phyloP scores from a whole-genome alignment of 2,329 filamentous ascomycete species.

The Blastomyces gilchristii region DNA sequence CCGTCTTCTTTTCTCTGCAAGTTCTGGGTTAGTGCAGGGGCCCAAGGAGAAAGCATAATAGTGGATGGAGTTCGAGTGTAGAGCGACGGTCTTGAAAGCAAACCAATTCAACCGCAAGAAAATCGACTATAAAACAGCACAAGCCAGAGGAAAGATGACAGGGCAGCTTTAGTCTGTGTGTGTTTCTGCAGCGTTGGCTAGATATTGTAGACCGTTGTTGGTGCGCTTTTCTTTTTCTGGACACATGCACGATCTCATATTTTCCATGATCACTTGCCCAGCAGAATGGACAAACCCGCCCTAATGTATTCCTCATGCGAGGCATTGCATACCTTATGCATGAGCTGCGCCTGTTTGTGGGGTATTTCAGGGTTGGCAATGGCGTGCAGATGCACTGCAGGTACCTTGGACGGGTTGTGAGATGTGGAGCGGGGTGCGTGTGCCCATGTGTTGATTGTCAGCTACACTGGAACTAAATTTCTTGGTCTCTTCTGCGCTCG shows the following conservation, averaged over 20 bases:
- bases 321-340: background rate
- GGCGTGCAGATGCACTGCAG: constrained; percentile 1
- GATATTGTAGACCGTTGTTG: background rate
- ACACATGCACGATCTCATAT: background rate
- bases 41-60: background rate
- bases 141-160: background rate
- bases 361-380: background rate
- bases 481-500: background rate
- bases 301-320: background rate
- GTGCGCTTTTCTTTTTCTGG: background rate
- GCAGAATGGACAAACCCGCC: background rate
- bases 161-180: background rate
- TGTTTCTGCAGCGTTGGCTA: background rate
- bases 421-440: background rate
- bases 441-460: background rate
- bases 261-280: background rate
- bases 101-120: background rate
- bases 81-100: background rate
- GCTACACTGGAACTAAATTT: background rate
- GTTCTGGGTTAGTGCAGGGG: background rate
- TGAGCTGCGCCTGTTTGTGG: background rate
- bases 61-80: background rate
- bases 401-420: background rate
- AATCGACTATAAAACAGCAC: background rate
- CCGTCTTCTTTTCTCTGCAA: background rate